These are phyloP conservation scores for Allomyces javanicus DNA, from an alignment of 192 early-diverging fungal species.

Conservation along the genomic window DNA sequence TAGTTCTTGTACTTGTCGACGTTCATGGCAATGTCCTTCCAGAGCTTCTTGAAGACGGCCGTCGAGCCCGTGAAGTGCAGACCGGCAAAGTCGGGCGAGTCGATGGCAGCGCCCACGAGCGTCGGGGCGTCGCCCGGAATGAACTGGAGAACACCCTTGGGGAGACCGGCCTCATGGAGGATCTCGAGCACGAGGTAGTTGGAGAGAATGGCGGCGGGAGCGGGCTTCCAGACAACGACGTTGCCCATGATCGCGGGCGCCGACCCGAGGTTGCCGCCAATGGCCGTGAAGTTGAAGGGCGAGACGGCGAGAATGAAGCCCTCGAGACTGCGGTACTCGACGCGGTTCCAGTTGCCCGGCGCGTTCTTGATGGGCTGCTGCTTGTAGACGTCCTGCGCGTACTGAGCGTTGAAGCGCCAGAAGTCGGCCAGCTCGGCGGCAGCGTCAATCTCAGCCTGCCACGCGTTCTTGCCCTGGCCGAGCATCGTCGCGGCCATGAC, in stretches of 20 bases:
- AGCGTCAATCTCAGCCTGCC: slow-evolving; percentile 99
- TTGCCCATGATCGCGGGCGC: slow-evolving; percentile 97
- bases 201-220: slow-evolving; percentile 62
- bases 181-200: slow-evolving; percentile 84
- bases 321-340: slow-evolving; percentile 88
- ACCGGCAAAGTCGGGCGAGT: slow-evolving; percentile 79
- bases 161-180: slow-evolving; percentile 84
- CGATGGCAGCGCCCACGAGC: slow-evolving; percentile 60
- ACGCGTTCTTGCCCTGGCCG: slow-evolving; percentile 94
- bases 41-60: slow-evolving; percentile 78
- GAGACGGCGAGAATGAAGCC: slow-evolving; percentile 96
- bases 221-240: slow-evolving; percentile 94
- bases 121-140: slow-evolving; percentile 71
- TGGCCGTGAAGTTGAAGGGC: slow-evolving; percentile 99
- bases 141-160: slow-evolving; percentile 93
- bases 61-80: slow-evolving; percentile 95
- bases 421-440: slow-evolving; percentile 87
- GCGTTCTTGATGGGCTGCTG: slow-evolving; percentile 83
- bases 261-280: slow-evolving; percentile 81
- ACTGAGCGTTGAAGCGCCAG: slow-evolving; percentile 87
- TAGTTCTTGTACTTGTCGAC: slow-evolving; percentile 77
- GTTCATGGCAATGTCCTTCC: slow-evolving; percentile 79
- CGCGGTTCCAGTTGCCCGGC: slow-evolving; percentile 71
- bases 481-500: slow-evolving; percentile 91
- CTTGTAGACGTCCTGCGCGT: slow-evolving; percentile 76